Conservation (phyloP, 805 yeast species). For the Yarrowia sp. region DNA sequence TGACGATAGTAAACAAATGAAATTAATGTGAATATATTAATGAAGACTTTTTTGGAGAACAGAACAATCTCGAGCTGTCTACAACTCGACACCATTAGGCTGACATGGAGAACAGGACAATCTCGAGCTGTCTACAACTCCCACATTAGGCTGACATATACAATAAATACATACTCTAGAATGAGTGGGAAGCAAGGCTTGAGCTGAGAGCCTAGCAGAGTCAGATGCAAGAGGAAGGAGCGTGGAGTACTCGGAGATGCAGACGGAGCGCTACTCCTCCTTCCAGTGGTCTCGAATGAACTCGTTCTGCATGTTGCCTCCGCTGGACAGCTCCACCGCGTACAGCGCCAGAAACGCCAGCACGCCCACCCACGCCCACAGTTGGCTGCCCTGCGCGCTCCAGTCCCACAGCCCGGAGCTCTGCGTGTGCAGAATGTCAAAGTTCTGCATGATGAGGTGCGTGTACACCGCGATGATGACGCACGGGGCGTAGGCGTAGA, state of each 20-base stretch:
- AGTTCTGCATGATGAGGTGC: slow-evolving; percentile 85
- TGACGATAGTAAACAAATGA: too few relatives aligned
- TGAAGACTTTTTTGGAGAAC: too few relatives aligned
- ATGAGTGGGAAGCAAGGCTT: slow-evolving; percentile 1
- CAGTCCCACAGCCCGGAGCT: slow-evolving; percentile 25
- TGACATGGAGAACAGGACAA: too few relatives aligned
- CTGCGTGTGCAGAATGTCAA: slow-evolving; percentile 53
- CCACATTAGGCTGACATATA: not conserved
- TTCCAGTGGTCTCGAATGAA: slow-evolving; percentile 22
- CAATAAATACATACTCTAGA: slow-evolving; percentile 18
- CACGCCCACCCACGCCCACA: slow-evolving; percentile 97
- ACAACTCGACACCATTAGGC: too few relatives aligned
- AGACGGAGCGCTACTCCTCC: not conserved
- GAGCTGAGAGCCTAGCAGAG: not conserved
- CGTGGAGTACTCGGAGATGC: too few relatives aligned
- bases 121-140: too few relatives aligned
- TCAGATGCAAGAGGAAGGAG: not conserved
- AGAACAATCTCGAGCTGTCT: too few relatives aligned
- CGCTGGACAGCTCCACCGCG: slow-evolving; percentile 63
- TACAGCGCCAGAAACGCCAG: slow-evolving; percentile 75
- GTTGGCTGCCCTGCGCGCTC: slow-evolving; percentile 56
- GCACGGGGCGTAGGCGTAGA: slow-evolving; percentile 90
- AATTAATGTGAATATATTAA: too few relatives aligned
- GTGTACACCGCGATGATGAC: slow-evolving; percentile 93
- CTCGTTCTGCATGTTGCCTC: slow-evolving; percentile 26